Conservation (phyloP, 169 alveolate genomes). For the Eimeria falciformis region DNA sequence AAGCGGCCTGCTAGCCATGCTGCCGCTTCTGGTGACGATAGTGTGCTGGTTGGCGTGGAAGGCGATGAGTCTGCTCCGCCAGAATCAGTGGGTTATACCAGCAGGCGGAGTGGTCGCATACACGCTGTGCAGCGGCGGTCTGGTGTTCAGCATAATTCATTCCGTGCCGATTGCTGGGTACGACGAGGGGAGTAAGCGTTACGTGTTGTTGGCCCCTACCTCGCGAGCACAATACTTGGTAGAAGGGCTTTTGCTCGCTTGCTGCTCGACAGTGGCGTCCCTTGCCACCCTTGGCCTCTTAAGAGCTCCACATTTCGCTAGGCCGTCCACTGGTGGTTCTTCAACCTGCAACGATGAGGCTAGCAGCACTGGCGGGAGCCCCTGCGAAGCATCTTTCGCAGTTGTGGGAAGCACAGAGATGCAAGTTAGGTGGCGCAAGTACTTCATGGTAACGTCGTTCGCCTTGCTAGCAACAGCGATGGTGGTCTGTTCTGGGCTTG, state of each 20-base stretch:
- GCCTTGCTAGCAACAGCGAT: slow-evolving; percentile 9
- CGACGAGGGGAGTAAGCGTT: slow-evolving; percentile 48
- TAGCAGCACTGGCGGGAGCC: background rate
- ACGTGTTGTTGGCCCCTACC: slow-evolving; percentile 63
- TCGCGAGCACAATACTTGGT: slow-evolving; percentile 55
- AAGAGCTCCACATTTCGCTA: background rate
- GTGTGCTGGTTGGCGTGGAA: slow-evolving; percentile 19
- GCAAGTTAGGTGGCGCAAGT: slow-evolving; percentile 31
- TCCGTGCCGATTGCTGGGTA: slow-evolving; percentile 58
- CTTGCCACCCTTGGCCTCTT: slow-evolving; percentile 27
- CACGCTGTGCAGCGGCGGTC: slow-evolving; percentile 65
- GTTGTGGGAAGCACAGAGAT: background rate
- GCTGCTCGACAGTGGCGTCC: slow-evolving; percentile 62
- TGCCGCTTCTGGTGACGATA: slow-evolving; percentile 19
- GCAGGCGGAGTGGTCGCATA: slow-evolving; percentile 64
- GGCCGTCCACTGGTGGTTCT: background rate
- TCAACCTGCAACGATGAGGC: background rate
- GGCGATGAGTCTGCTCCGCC: slow-evolving; percentile 52
- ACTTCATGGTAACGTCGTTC: slow-evolving; percentile 8
- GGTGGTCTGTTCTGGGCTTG: slow-evolving; percentile 69
- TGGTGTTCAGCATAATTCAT: slow-evolving; percentile 40
- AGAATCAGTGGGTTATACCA: slow-evolving; percentile 54
- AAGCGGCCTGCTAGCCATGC: background rate
- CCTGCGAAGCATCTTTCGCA: background rate
- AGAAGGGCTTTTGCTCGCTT: slow-evolving; percentile 24